These are phyloP conservation scores for Gremmenia infestans DNA, from an alignment of 2,329 filamentous ascomycete genomes.

Conservation along the genomic window DNA sequence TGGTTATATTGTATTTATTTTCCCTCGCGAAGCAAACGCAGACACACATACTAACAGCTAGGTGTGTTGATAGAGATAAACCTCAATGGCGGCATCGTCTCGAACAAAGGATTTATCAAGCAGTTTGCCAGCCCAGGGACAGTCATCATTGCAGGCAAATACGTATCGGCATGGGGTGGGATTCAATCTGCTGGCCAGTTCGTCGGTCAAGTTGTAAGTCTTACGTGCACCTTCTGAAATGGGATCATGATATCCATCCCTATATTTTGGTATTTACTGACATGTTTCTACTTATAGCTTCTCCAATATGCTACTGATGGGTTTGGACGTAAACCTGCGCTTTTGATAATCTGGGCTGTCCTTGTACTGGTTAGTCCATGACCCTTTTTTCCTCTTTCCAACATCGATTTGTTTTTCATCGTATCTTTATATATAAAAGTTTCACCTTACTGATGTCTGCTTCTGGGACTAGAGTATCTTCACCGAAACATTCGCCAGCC, in stretches of 20 bases:
- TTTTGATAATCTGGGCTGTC: slow-evolving; percentile 31
- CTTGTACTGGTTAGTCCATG: slow-evolving; percentile 20
- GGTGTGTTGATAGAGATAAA: slow-evolving; percentile 21
- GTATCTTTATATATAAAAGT: too few relatives aligned
- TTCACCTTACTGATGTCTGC: too few relatives aligned
- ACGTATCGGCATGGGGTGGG: slow-evolving; percentile 18
- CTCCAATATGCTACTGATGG: slow-evolving; percentile 22
- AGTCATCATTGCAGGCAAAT: slow-evolving; percentile 22
- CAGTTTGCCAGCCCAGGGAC: slow-evolving; percentile 14
- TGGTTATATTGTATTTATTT: too few relatives aligned
- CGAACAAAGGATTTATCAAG: slow-evolving; percentile 19
- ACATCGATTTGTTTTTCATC: too few relatives aligned
- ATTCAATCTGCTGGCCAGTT: slow-evolving; percentile 20
- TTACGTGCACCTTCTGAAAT: slow-evolving; percentile 16
- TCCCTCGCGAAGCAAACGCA: too few relatives aligned
- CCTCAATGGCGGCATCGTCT: slow-evolving; percentile 19
- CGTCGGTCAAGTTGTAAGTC: slow-evolving; percentile 24
- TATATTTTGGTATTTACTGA: not conserved
- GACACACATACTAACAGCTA: not conserved
- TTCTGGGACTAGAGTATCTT: slow-evolving; percentile 12
- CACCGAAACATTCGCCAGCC: slow-evolving; percentile 14
- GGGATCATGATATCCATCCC: not conserved
- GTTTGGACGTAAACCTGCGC: slow-evolving; percentile 32
- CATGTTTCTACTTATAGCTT: slow-evolving; percentile 1
- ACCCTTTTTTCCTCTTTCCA: too few relatives aligned